Evolutionary conservation across 2,329 filamentous ascomycete species (phyloP).

Genomic region (Hymenoscyphus salicellus): DNA sequence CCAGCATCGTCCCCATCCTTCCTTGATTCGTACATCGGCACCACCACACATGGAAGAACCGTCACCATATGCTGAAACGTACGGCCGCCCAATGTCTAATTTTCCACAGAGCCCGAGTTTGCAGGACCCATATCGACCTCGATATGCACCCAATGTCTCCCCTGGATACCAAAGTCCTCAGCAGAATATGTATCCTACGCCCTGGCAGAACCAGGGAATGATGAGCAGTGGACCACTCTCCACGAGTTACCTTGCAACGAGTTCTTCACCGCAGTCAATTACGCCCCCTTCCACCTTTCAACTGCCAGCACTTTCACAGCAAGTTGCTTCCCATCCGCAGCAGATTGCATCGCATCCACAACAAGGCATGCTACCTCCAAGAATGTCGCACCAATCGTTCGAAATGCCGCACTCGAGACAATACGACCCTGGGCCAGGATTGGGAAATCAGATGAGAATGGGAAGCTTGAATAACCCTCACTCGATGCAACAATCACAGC

Average conservation of each 20-base stretch:
- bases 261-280: constrained; percentile 26
- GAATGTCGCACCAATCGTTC: constrained; percentile 15
- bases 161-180: constrained; percentile 19
- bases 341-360: constrained; percentile 4
- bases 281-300: constrained; percentile 17
- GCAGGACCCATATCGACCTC: constrained; percentile 21
- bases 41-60: constrained; percentile 21
- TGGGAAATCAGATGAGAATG: constrained; percentile 20
- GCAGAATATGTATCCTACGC: constrained; percentile 16
- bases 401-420: constrained; percentile 15
- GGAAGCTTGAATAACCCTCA: constrained; percentile 26
- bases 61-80: constrained; percentile 1
- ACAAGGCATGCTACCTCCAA: constrained; percentile 20
- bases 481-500: constrained; percentile 1
- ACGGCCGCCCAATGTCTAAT: constrained; percentile 5
- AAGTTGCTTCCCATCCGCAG: background rate
- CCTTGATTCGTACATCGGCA: constrained; percentile 10
- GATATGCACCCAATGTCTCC: constrained; percentile 10
- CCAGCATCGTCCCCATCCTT: constrained; percentile 14
- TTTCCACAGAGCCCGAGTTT: constrained; percentile 20
- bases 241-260: constrained; percentile 21
- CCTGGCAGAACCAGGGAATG: constrained; percentile 18
- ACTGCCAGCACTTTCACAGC: constrained; percentile 19
- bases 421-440: constrained; percentile 19
- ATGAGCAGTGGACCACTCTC: constrained; percentile 16